Percentiles rank a stretch among this genome's conserved stretches.
Evolutionary conservation across 2,329 filamentous ascomycete genomes (phyloP).

Genomic region (Fusarium proliferatum): DNA sequence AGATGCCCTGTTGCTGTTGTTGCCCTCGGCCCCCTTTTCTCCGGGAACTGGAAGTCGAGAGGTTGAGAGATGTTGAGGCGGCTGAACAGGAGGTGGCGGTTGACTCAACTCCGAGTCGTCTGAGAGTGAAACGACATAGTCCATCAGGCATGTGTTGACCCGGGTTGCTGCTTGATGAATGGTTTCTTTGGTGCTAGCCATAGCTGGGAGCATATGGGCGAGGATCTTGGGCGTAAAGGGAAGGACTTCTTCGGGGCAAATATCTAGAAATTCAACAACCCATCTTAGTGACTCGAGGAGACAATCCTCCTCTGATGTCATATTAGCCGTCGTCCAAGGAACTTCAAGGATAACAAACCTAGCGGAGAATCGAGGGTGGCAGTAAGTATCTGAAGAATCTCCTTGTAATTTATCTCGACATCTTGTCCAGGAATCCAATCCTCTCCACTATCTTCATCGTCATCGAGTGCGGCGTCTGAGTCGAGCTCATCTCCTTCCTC

Average conservation of each 20-base stretch:
- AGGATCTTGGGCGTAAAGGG: slow-evolving; percentile 93
- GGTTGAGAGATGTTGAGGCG: slow-evolving; percentile 46
- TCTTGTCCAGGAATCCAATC: slow-evolving; percentile 99
- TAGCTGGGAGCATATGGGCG: slow-evolving; percentile 90
- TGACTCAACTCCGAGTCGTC: slow-evolving; percentile 66
- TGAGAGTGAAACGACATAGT: slow-evolving; percentile 91
- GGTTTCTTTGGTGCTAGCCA: slow-evolving; percentile 90
- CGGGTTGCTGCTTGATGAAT: slow-evolving; percentile 89
- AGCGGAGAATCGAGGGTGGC: slow-evolving; percentile 85
- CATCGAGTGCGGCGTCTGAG: slow-evolving; percentile 67
- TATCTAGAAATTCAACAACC: slow-evolving; percentile 97
- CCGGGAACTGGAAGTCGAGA: slow-evolving; percentile 58
- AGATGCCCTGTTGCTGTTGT: slow-evolving; percentile 62
- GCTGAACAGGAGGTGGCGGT: slow-evolving; percentile 30
- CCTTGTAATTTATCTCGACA: slow-evolving; percentile 91
- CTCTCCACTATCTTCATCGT: slow-evolving; percentile 76
- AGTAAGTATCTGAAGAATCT: slow-evolving; percentile 91
- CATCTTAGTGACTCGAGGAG: slow-evolving; percentile 90
- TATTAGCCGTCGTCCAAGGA: slow-evolving; percentile 23
- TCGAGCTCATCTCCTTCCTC: slow-evolving; percentile 72
- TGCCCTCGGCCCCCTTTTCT: slow-evolving; percentile 58
- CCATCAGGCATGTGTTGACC: slow-evolving; percentile 91
- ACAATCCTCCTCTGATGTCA: slow-evolving; percentile 81
- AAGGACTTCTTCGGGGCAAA: slow-evolving; percentile 95
- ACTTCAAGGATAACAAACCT: slow-evolving; percentile 60